These are phyloP conservation scores for Ruellia speciosa DNA, from an alignment of 305 asterid species.

Conservation along the genomic window DNA sequence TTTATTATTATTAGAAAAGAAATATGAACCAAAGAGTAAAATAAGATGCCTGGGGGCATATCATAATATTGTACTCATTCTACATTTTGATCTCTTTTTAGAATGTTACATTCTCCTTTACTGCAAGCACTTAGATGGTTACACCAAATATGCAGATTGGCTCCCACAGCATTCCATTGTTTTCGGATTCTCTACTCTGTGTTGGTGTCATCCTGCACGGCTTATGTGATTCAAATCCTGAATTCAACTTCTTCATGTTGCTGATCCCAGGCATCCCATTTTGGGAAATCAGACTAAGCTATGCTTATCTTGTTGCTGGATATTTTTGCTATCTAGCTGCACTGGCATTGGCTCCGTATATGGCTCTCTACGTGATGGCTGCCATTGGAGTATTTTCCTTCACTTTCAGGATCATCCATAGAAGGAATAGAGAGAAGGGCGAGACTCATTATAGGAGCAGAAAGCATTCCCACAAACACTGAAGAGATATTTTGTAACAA, in stretches of 20 bases:
- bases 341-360: conserved; percentile 70
- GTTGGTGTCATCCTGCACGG: conserved; percentile 80
- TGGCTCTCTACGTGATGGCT: conserved; percentile 68
- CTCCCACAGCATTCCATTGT: conserved; percentile 54
- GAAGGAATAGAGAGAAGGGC: conserved; percentile 48
- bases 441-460: conserved; percentile 47
- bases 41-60: no score
- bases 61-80: no score
- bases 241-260: conserved; percentile 60
- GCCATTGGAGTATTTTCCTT: conserved; percentile 59
- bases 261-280: conserved; percentile 49
- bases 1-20: no score
- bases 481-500: not conserved
- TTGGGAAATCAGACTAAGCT: conserved; percentile 70
- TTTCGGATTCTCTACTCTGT: conserved; percentile 70
- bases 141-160: conserved; percentile 53
- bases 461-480: conserved; percentile 24
- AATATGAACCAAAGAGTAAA: no score
- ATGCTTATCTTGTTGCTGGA: conserved; percentile 71
- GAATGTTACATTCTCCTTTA: not conserved
- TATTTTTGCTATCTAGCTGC: conserved; percentile 56
- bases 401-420: conserved; percentile 61
- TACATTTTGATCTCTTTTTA: no score
- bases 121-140: not conserved
- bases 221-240: conserved; percentile 65